These are phyloP conservation scores for Graphium sp. DNA, from an alignment of 2,329 filamentous ascomycete species.

Conservation along the genomic window DNA sequence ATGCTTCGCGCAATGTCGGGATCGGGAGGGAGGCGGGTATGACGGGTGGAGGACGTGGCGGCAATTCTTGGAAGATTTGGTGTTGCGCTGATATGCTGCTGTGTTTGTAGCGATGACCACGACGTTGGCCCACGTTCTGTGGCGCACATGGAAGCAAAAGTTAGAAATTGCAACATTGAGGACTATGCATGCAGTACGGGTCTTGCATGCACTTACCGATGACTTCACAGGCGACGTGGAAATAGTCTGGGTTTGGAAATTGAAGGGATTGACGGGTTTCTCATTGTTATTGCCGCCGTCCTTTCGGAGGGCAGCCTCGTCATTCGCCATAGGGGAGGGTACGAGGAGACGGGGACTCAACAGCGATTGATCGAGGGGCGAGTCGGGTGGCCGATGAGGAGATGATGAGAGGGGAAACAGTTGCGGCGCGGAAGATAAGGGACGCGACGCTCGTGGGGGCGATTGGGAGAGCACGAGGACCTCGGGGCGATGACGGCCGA, in stretches of 20 bases:
- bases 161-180: too few relatives aligned
- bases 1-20: constrained; percentile 75
- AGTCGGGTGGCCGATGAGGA: too few relatives aligned
- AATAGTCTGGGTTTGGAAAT: constrained; percentile 75
- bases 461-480: too few relatives aligned
- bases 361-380: too few relatives aligned
- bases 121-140: constrained; percentile 76
- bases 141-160: too few relatives aligned
- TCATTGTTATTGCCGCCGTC: constrained; percentile 6
- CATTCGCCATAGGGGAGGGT: constrained; percentile 17
- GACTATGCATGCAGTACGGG: background rate
- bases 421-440: too few relatives aligned
- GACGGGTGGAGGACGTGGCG: constrained; percentile 68
- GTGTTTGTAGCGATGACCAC: constrained; percentile 96
- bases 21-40: constrained; percentile 85
- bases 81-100: constrained; percentile 77
- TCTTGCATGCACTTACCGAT: constrained; percentile 38
- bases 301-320: constrained; percentile 9
- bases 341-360: too few relatives aligned
- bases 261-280: constrained; percentile 55
- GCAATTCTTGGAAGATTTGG: constrained; percentile 90
- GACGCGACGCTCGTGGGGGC: too few relatives aligned
- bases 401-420: too few relatives aligned
- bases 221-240: constrained; percentile 62
- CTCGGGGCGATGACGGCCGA: too few relatives aligned